Evolutionary conservation across 2,329 filamentous ascomycete genomes (phyloP).

Genomic region (Cytospora piceicola): DNA sequence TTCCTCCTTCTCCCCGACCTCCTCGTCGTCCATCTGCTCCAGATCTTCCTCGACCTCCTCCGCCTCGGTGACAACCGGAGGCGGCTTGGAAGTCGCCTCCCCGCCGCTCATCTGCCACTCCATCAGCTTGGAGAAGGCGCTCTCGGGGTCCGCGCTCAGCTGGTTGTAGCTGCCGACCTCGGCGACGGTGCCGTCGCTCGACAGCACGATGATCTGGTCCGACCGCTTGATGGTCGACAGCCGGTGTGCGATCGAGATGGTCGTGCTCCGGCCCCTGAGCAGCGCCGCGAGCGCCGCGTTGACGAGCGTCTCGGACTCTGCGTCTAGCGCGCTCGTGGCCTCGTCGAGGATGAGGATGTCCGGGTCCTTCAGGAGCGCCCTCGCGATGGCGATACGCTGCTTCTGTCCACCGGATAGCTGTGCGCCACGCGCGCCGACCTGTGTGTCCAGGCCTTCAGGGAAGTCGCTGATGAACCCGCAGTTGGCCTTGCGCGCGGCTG

Average conservation of each 20-base stretch:
- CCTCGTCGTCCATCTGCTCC: conserved; percentile 45
- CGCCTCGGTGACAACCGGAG: conserved; percentile 49
- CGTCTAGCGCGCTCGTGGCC: conserved; percentile 92
- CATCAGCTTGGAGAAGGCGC: conserved; percentile 94
- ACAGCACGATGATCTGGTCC: conserved; percentile 91
- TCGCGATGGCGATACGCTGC: conserved; percentile 94
- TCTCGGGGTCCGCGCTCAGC: conserved; percentile 72
- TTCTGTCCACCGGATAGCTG: conserved; percentile 97
- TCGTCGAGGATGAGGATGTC: conserved; percentile 97
- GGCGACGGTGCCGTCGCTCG: conserved; percentile 83
- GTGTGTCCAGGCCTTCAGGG: conserved; percentile 91
- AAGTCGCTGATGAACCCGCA: conserved; percentile 97
- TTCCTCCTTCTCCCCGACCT: conserved; percentile 35
- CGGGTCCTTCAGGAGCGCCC: conserved; percentile 91
- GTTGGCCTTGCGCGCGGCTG: conserved; percentile 88
- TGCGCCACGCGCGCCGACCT: conserved; percentile 87
- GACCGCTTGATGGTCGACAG: conserved; percentile 95
- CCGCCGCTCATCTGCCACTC: conserved; percentile 97
- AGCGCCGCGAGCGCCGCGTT: conserved; percentile 85
- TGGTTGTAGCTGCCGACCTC: conserved; percentile 85
- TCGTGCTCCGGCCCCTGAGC: conserved; percentile 87
- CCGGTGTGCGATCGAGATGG: conserved; percentile 95
- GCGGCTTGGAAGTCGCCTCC: conserved; percentile 56
- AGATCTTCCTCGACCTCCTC: conserved; percentile 58
- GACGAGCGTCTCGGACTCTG: conserved; percentile 94